Evolutionary conservation across 1,284 basidiomycete species (phyloP), one percentile per base, ranked within the genome.

Genomic region (Boletellus sp.): DNA sequence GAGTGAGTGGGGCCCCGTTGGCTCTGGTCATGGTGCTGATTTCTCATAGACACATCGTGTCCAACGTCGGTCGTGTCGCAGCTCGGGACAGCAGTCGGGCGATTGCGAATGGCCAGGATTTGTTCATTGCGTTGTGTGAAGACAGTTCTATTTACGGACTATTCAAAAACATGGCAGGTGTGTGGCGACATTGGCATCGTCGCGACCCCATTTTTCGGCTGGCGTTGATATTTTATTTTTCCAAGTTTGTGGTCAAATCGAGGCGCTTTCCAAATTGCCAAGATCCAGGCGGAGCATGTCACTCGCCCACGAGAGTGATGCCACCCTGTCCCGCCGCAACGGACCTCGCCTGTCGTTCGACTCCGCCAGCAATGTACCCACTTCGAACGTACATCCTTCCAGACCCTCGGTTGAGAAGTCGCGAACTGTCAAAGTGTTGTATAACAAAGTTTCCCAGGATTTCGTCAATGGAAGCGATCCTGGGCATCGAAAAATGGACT

Each of bases 131-230:
- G 0, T 75, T 95, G 26, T 93, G 91, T 57, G 93, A 95, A 70
- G 93, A 95, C 68, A 85, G 89, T 61, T 76, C 84, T 46, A 82
- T 94, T 49, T 95, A 91, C 70, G 79, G 81, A 22, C 76, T 89
- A 58, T 93, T 94, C 73, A 91, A 85, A 71, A 76, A 78, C n/a
- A 89, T 93, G 88, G 82, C 88, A 73, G 87, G 93, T 91, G 24
- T 47, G 58, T 45, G 32, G 19, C n/a, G 39, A 36, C 33, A 13
- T 28, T 11, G 45, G 41, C 46, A 22, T 15, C 16, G 26, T 40
- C 44, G 24, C 4, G 41, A 44, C 44, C 48, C 51, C 49, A 32
- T 35, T 46, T 45, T 36, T 41, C 16, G 8, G 28, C 40, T 66
- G 62, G 51, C 58, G 40, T 54, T 39, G 61, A 54, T 47, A 44